Conservation (phyloP, 305 asterid species). For the Coffea humblotiana region DNA sequence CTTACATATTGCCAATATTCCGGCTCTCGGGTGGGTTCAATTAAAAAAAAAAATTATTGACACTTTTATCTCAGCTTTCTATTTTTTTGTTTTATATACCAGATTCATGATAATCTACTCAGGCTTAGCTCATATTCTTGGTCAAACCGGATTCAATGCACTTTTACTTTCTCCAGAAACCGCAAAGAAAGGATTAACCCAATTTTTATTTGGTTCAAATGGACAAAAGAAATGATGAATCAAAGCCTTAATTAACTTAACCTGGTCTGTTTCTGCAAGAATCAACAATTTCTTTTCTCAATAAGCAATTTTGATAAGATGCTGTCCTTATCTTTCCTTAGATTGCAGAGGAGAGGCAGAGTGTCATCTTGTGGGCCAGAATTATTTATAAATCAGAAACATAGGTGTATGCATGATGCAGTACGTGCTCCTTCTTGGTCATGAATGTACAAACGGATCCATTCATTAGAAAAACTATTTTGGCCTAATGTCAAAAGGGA, state of each 20-base stretch:
- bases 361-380: conserved; percentile 2
- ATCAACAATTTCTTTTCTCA: background rate
- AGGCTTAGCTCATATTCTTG: background rate
- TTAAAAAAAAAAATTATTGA: background rate
- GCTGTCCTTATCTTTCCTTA: background rate
- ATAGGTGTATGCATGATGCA: background rate
- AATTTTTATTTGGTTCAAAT: no score
- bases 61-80: background rate
- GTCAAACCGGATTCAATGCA: background rate
- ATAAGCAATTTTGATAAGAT: conserved; percentile 1
- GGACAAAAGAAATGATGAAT: no score
- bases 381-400: background rate
- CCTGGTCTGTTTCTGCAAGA: background rate
- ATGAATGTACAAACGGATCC: background rate
- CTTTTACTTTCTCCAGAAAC: background rate
- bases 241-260: background rate
- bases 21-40: background rate
- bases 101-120: background rate
- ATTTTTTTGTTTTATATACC: background rate
- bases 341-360: background rate
- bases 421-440: background rate
- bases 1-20: background rate
- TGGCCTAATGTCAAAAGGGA: conserved; percentile 17
- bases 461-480: conserved; percentile 12
- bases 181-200: no score